Percentiles rank a stretch among this genome's conserved stretches.
These are phyloP conservation scores for Nissolia schottii DNA, from an alignment of 306 rosid species.

Conservation along the genomic window DNA sequence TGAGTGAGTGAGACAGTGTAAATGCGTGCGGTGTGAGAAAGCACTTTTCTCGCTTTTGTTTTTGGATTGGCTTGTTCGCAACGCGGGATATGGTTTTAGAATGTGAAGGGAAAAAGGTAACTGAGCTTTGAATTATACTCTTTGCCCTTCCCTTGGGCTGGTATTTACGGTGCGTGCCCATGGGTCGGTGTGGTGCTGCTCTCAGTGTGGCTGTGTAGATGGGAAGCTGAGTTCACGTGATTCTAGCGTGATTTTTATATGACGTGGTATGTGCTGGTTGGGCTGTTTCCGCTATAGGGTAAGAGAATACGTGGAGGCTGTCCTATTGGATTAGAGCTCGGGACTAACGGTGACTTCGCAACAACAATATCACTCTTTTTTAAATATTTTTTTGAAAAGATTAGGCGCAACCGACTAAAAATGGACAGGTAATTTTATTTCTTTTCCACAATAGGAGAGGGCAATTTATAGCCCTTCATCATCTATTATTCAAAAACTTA, in stretches of 20 bases:
- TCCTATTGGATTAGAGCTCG: background rate
- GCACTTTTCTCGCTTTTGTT: conserved; percentile 27
- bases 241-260: background rate
- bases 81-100: conserved; percentile 50
- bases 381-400: background rate
- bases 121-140: conserved; percentile 1
- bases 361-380: background rate
- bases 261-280: background rate
- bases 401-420: background rate
- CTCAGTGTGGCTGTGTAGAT: background rate
- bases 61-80: conserved; percentile 19
- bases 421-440: background rate
- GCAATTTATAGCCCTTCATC: background rate
- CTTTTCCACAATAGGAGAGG: background rate
- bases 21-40: conserved; percentile 18
- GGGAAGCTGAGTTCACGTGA: conserved; percentile 19
- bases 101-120: background rate
- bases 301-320: background rate
- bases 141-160: conserved; percentile 1
- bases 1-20: background rate
- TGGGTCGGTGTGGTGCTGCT: conserved; percentile 2
- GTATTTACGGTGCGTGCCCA: conserved; percentile 17
- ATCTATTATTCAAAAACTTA: too few relatives aligned
- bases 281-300: background rate
- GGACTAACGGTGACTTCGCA: background rate